These are phyloP conservation scores for Penicillium odoratum DNA, from an alignment of 495 filamentous ascomycete species.

Conservation along the genomic window DNA sequence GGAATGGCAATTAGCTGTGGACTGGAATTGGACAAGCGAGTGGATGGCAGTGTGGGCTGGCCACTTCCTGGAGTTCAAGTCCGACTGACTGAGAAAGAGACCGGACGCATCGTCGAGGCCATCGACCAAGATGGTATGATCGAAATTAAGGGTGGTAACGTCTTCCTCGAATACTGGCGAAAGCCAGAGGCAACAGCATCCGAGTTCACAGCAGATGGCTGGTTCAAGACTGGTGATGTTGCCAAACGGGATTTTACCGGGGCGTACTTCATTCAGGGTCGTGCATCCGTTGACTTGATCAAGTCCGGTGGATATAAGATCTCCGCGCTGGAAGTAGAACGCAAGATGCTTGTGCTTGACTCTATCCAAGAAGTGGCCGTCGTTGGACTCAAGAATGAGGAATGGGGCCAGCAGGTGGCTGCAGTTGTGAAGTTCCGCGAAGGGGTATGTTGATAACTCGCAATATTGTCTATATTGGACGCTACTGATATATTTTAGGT, in stretches of 20 bases:
- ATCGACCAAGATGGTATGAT: slow-evolving; percentile 47
- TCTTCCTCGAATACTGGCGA: slow-evolving; percentile 48
- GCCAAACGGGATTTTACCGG: slow-evolving; percentile 39
- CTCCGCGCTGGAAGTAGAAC: slow-evolving; percentile 46
- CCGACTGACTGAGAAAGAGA: slow-evolving; percentile 43
- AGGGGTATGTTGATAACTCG: slow-evolving; percentile 28
- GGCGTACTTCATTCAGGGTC: slow-evolving; percentile 47
- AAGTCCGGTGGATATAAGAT: slow-evolving; percentile 51
- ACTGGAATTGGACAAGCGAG: slow-evolving; percentile 34
- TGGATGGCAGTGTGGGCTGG: slow-evolving; percentile 50
- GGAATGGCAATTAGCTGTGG: slow-evolving; percentile 50
- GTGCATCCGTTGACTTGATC: slow-evolving; percentile 47
- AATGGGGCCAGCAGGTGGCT: slow-evolving; percentile 48
- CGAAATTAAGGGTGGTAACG: slow-evolving; percentile 45
- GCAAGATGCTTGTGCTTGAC: slow-evolving; percentile 40
- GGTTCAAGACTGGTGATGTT: slow-evolving; percentile 52
- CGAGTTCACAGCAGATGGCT: slow-evolving; percentile 46
- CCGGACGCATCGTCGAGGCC: slow-evolving; percentile 32
- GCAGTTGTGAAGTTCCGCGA: slow-evolving; percentile 44
- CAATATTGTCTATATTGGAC: neutral
- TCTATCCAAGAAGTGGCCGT: slow-evolving; percentile 44
- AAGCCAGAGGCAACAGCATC: slow-evolving; percentile 43
- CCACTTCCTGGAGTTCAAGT: slow-evolving; percentile 45
- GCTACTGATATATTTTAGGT: slow-evolving; percentile 25
- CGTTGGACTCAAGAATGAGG: slow-evolving; percentile 43